phyloP scores from a whole-genome alignment of 1,284 basidiomycete species.

The Lentinula novae-zelandiae region DNA sequence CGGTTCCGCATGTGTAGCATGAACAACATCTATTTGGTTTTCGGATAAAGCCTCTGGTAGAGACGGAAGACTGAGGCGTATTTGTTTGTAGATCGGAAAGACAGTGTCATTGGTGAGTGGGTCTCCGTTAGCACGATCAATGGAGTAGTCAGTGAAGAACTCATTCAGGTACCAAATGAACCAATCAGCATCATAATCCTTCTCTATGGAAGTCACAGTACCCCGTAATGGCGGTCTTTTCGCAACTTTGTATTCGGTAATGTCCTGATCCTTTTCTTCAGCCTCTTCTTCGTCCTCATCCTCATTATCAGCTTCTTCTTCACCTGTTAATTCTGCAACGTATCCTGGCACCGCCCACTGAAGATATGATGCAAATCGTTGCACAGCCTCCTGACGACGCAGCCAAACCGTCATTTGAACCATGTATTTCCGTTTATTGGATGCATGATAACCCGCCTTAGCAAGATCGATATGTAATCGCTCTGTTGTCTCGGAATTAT shows the following conservation, averaged over 20 bases:
- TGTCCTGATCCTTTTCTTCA: too few species aligned
- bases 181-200: background rate
- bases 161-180: background rate
- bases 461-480: background rate
- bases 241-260: background rate
- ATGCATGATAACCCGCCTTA: constrained; percentile 3
- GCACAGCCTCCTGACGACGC: background rate
- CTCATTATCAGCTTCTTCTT: background rate
- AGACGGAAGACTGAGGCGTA: background rate
- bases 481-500: too few species aligned
- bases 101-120: background rate
- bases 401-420: constrained; percentile 8
- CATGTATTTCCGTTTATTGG: constrained; percentile 1
- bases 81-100: background rate
- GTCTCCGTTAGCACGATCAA: background rate
- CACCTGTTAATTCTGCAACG: background rate
- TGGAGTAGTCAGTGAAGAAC: background rate
- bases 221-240: background rate
- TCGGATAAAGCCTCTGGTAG: background rate
- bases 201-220: background rate
- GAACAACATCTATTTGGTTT: background rate
- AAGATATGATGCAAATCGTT: background rate
- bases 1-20: background rate
- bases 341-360: background rate
- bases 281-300: background rate